phyloP scores from a whole-genome alignment of 2,329 filamentous ascomycete genomes.

The Colletotrichum karsti region DNA sequence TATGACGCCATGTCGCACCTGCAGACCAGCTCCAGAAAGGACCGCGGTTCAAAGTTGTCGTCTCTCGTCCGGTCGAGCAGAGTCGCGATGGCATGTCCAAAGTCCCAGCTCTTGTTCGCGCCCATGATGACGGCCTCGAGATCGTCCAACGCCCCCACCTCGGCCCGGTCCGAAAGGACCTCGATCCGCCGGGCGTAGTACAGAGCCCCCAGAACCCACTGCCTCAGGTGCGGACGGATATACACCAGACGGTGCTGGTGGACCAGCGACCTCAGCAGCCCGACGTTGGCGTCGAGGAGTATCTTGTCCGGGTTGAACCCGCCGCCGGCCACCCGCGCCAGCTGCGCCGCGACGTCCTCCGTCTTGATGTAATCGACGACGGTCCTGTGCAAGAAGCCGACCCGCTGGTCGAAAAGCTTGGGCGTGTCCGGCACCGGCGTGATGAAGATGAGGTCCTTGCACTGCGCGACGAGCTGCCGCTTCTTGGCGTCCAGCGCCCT shows the following conservation, averaged over 20 bases:
- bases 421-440: not conserved
- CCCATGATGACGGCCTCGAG: not conserved
- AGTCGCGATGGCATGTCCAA: no score
- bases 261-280: not conserved
- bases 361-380: not conserved
- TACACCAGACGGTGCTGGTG: not conserved
- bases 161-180: accelerated
- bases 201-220: not conserved
- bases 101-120: accelerated
- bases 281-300: not conserved
- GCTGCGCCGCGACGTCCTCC: not conserved
- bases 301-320: not conserved
- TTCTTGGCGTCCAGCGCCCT: not conserved
- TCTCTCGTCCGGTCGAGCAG: no score
- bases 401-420: not conserved
- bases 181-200: not conserved
- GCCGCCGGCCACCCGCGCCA: not conserved
- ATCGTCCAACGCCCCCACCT: not conserved
- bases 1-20: not conserved
- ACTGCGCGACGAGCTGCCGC: not conserved
- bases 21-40: not conserved
- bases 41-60: no score
- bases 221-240: not conserved
- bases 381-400: not conserved
- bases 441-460: not conserved